These are phyloP conservation scores for Pseudogymnoascus sp. DNA, from an alignment of 2,329 filamentous ascomycete genomes.

Conservation along the genomic window DNA sequence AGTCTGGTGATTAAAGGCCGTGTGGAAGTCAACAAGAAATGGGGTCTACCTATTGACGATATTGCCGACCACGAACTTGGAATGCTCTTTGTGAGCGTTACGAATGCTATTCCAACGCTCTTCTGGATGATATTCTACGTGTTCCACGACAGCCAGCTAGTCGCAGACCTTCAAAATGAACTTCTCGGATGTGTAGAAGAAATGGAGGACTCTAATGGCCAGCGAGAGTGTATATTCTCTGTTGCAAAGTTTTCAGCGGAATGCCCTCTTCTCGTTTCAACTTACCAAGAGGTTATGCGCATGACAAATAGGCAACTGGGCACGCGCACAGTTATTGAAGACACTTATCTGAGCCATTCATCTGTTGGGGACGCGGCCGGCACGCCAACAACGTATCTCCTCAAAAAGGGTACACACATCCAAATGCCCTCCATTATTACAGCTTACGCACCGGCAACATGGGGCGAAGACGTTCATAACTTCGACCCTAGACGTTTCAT, in stretches of 20 bases:
- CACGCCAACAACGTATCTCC: constrained; percentile 29
- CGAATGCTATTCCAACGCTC: constrained; percentile 31
- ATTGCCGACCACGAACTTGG: constrained; percentile 27
- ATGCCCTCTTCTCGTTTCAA: constrained; percentile 36
- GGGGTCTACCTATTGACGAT: constrained; percentile 24
- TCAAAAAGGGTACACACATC: constrained; percentile 35
- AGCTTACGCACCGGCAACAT: constrained; percentile 34
- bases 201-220: background rate
- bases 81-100: constrained; percentile 23
- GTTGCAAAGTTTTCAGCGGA: constrained; percentile 30
- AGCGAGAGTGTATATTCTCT: constrained; percentile 27
- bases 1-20: constrained; percentile 26
- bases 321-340: constrained; percentile 34
- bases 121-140: constrained; percentile 32
- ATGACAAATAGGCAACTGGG: constrained; percentile 32
- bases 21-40: constrained; percentile 22
- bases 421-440: constrained; percentile 38
- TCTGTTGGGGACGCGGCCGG: constrained; percentile 13
- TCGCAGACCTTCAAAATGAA: constrained; percentile 25
- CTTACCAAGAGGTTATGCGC: constrained; percentile 39
- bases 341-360: constrained; percentile 31
- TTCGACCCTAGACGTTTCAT: constrained; percentile 39
- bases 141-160: constrained; percentile 22
- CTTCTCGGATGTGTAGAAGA: constrained; percentile 14
- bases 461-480: constrained; percentile 33